A percentile compares a stretch with the other conserved stretches of the same genome.
Evolutionary conservation across 257 asterid species (phyloP).

Genomic region (Penstemon davidsonii): DNA sequence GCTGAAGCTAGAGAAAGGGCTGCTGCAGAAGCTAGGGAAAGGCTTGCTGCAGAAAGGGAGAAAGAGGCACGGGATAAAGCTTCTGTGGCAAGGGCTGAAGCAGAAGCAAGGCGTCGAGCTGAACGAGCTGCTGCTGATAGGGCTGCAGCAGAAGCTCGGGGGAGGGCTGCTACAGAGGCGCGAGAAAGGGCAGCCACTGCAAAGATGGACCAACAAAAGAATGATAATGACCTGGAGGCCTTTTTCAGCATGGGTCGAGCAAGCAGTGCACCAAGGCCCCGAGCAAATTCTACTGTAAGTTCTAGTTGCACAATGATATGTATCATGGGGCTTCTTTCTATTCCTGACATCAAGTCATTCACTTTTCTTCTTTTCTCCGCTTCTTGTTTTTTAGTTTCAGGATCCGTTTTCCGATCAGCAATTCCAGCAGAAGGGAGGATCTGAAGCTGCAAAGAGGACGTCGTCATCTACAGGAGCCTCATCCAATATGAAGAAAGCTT

Average conservation of each 20-base stretch:
- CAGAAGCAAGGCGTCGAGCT: slow-evolving; percentile 74
- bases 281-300: slow-evolving; percentile 73
- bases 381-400: slow-evolving; percentile 31
- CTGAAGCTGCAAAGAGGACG: slow-evolving; percentile 66
- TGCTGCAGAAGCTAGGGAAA: slow-evolving; percentile 85
- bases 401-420: slow-evolving; percentile 71
- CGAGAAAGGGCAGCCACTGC: slow-evolving; percentile 72
- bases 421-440: slow-evolving; percentile 60
- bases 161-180: slow-evolving; percentile 81
- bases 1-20: slow-evolving; percentile 86
- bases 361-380: slow-evolving; percentile 19
- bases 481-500: slow-evolving; percentile 74
- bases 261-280: slow-evolving; percentile 82
- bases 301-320: slow-evolving; percentile 3
- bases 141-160: slow-evolving; percentile 96
- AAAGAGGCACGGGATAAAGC: slow-evolving; percentile 66
- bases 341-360: slow-evolving; percentile 14
- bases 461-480: slow-evolving; percentile 40
- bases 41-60: slow-evolving; percentile 52
- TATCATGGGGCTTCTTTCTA: slow-evolving; percentile 10
- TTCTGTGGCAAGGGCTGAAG: slow-evolving; percentile 61
- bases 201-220: slow-evolving; percentile 66
- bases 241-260: slow-evolving; percentile 82
- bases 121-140: slow-evolving; percentile 88
- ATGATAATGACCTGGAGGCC: slow-evolving; percentile 76